These are phyloP conservation scores for Persicaria tinctoria DNA, from an alignment of 148 eudicot species.

Conservation along the genomic window DNA sequence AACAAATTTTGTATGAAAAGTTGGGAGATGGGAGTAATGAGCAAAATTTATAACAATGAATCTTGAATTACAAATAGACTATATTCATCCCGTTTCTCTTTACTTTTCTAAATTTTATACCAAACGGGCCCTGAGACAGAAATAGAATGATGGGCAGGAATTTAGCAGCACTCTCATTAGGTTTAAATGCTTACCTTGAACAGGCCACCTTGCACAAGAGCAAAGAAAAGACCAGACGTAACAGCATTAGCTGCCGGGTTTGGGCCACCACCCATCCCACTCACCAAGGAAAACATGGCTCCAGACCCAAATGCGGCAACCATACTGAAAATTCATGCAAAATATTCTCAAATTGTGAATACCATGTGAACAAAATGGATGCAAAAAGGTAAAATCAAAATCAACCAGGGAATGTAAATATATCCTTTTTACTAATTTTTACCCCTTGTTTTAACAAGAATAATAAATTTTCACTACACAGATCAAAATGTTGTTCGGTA, in stretches of 20 bases:
- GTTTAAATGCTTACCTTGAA: conserved; percentile 45
- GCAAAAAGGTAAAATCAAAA: not conserved
- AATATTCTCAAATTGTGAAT: not conserved
- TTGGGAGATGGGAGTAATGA: too few relatives aligned
- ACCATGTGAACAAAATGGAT: not conserved
- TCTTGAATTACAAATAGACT: too few relatives aligned
- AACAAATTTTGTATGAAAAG: too few relatives aligned
- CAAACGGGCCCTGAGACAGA: not conserved
- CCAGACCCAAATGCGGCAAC: conserved; percentile 96
- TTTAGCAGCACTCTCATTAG: not conserved
- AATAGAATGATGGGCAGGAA: not conserved
- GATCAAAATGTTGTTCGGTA: not conserved
- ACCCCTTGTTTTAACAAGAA: not conserved
- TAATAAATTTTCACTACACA: not conserved
- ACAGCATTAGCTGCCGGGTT: conserved; percentile 52
- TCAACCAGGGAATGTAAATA: not conserved
- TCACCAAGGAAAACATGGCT: conserved; percentile 79
- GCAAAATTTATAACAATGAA: too few relatives aligned
- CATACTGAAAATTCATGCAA: conserved; percentile 55
- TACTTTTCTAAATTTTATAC: too few relatives aligned
- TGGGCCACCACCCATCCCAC: conserved; percentile 95
- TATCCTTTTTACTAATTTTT: not conserved
- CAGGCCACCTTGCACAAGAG: conserved; percentile 88
- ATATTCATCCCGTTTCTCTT: too few relatives aligned
- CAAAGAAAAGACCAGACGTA: conserved; percentile 80